Percentiles rank a stretch among this genome's conserved stretches.
Conservation (phyloP, 2,329 filamentous ascomycete species). For the Leptographium lundbergii region DNA sequence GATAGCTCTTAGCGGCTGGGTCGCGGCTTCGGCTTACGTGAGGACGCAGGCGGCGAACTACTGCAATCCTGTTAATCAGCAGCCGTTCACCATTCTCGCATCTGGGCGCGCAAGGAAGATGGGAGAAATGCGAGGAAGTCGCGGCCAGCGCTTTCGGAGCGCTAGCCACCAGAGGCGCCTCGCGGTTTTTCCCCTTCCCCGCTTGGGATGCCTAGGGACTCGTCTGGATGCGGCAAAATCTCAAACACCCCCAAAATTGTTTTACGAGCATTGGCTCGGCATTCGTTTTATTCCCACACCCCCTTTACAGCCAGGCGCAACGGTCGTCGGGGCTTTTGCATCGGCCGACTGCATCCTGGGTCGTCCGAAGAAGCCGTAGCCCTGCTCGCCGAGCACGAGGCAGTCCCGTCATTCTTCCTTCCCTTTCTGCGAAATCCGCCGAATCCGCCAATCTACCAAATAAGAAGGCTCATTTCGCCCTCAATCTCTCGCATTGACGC, state of each 20-base stretch:
- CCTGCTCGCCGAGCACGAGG: background rate
- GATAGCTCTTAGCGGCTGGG: background rate
- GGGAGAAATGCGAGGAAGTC: background rate
- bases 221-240: background rate
- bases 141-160: background rate
- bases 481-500: too few relatives aligned
- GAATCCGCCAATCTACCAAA: background rate
- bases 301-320: background rate
- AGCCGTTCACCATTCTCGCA: background rate
- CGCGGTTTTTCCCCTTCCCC: too few relatives aligned
- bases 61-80: background rate
- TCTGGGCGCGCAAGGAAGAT: background rate
- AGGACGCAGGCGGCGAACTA: background rate
- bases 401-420: background rate
- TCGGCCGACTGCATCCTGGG: background rate
- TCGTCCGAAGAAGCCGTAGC: background rate
- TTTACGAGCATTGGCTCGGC: background rate
- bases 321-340: background rate
- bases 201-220: background rate
- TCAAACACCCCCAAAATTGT: background rate
- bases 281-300: background rate
- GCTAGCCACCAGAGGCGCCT: background rate
- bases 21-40: background rate
- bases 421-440: background rate
- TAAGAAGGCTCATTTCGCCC: background rate